phyloP scores from a whole-genome alignment of 768 basidiomycete species.

The Phylloporus rhodoxanthus region DNA sequence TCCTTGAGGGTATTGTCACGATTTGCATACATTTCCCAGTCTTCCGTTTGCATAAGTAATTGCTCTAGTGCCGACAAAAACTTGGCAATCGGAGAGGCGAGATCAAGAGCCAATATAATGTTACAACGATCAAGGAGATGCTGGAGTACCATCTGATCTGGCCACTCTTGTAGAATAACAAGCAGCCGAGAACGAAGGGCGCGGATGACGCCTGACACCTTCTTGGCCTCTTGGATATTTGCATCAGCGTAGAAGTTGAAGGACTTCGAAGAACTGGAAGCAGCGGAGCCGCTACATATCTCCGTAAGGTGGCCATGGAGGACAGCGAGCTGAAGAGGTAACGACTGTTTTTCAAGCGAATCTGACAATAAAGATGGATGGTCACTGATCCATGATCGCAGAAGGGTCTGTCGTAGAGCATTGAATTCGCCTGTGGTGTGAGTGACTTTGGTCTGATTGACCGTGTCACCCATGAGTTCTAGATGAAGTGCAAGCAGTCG shows the following conservation, averaged over 20 bases:
- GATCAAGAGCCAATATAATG: constrained; percentile 51
- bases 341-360: constrained; percentile 45
- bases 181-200: constrained; percentile 50
- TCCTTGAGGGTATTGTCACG: constrained; percentile 73
- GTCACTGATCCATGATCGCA: constrained; percentile 32
- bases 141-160: constrained; percentile 95
- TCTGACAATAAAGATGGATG: constrained; percentile 32
- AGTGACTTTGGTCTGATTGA: not conserved
- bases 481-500: constrained; percentile 47
- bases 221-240: constrained; percentile 68
- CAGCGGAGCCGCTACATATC: constrained; percentile 20
- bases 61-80: constrained; percentile 80
- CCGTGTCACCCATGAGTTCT: constrained; percentile 30
- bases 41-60: constrained; percentile 78
- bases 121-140: constrained; percentile 72
- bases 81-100: constrained; percentile 73
- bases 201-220: constrained; percentile 47
- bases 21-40: constrained; percentile 97
- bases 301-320: constrained; percentile 38
- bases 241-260: constrained; percentile 79
- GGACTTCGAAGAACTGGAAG: constrained; percentile 16
- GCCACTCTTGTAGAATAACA: constrained; percentile 72
- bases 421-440: constrained; percentile 23
- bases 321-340: constrained; percentile 46
- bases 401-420: constrained; percentile 28